These are phyloP conservation scores for Podaxis pistillaris DNA, from an alignment of 768 basidiomycete species.

Conservation along the genomic window DNA sequence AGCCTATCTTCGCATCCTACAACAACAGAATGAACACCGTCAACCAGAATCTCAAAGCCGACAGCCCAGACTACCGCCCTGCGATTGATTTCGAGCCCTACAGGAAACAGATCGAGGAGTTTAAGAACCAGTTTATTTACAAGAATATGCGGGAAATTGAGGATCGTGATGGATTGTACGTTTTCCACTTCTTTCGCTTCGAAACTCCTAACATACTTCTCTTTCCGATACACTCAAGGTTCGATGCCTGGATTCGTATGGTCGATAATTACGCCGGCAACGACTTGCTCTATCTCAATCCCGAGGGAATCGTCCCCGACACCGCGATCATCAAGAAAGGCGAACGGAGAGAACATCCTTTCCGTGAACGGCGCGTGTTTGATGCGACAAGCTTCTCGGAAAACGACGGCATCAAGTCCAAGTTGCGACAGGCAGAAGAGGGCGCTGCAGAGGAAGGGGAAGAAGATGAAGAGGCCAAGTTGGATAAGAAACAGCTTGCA, in stretches of 20 bases:
- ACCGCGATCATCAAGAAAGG: conserved; percentile 65
- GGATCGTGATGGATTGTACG: conserved; percentile 73
- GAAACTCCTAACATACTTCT: neutral
- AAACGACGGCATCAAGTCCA: conserved; percentile 29
- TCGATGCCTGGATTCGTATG: conserved; percentile 80
- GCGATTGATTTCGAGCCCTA: conserved; percentile 71
- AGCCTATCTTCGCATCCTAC: conserved; percentile 80
- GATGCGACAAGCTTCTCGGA: conserved; percentile 56
- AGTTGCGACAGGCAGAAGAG: conserved; percentile 33
- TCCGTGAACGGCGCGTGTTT: conserved; percentile 67
- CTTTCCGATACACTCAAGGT: conserved; percentile 41
- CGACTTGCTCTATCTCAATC: conserved; percentile 78
- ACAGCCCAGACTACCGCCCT: conserved; percentile 64
- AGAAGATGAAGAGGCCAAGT: conserved; percentile 35
- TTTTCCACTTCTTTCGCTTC: neutral
- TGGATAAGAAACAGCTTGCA: conserved; percentile 43
- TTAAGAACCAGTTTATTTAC: conserved; percentile 88
- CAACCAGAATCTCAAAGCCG: conserved; percentile 51
- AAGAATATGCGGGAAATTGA: conserved; percentile 84
- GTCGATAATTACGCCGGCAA: conserved; percentile 75
- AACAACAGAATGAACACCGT: conserved; percentile 52
- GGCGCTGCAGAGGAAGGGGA: conserved; percentile 43
- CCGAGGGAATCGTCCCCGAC: conserved; percentile 72
- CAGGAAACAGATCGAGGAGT: conserved; percentile 66
- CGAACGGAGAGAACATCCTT: conserved; percentile 55